A percentile compares a stretch with the other conserved stretches of the same genome.
Conservation (phyloP, 1,139 yeast genomes). For the Saccharomycopsis hybrid region DNA sequence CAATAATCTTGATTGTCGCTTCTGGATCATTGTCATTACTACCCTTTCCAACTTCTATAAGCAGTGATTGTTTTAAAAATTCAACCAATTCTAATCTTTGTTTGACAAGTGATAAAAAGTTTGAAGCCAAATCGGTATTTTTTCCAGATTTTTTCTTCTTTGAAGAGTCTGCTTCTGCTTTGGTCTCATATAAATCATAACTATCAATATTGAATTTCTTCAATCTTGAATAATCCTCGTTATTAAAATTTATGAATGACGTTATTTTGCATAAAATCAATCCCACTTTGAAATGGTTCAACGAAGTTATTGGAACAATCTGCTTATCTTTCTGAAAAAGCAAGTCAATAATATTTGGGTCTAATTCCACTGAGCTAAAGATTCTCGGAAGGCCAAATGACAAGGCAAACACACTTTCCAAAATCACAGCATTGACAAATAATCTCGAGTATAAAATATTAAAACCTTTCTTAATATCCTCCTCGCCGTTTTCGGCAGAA, state of each 20-base stretch:
- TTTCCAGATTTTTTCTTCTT: conserved; percentile 2
- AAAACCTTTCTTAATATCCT: conserved; percentile 32
- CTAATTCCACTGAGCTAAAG: conserved; percentile 25
- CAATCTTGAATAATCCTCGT: conserved; percentile 39
- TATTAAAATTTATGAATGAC: conserved; percentile 7
- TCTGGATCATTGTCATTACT: too few species aligned
- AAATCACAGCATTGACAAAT: conserved; percentile 40
- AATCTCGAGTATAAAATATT: conserved; percentile 43
- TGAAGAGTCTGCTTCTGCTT: too few species aligned
- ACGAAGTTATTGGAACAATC: conserved; percentile 21
- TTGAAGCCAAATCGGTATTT: conserved; percentile 14
- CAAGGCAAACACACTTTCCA: conserved; percentile 52
- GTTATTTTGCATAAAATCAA: conserved; percentile 22
- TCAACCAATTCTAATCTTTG: conserved; percentile 11
- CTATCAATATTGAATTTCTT: conserved; percentile 26
- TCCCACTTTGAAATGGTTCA: conserved; percentile 26
- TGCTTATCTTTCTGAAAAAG: not conserved
- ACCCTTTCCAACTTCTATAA: too few species aligned
- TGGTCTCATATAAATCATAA: too few species aligned
- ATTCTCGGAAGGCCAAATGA: conserved; percentile 51
- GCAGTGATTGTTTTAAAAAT: conserved; percentile 1
- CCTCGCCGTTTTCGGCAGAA: not conserved
- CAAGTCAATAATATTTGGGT: conserved; percentile 23
- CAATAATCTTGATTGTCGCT: conserved; percentile 3
- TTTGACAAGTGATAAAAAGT: conserved; percentile 8